Evolutionary conservation across 2,329 filamentous ascomycete species (phyloP), one percentile per base, ranked within the genome.

Genomic region (Xylariaceae sp.): DNA sequence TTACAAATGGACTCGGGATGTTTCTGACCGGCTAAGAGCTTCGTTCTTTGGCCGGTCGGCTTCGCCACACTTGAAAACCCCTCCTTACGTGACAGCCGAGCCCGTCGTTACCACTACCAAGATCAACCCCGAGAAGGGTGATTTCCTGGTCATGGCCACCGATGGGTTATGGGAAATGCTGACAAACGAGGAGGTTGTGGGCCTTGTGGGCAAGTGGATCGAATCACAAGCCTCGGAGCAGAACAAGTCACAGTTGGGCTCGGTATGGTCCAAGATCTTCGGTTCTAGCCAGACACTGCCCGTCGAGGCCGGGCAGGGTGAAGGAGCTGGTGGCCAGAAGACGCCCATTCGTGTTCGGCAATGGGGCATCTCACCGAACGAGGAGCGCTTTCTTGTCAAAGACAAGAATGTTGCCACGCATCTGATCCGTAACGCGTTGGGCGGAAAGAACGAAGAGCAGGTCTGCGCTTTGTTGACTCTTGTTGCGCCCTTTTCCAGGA

Each of bases 161-260:
- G 92, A 98, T 59, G 92, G 92, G 3, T 73, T 98, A 1, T 98
- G 92, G 92, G 92, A 98, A 66, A 97, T 97, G 92, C 73, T 98
- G 46, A 96, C 88, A 33, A 98, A 97, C 55, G 92, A 98, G 59
- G 92, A 98, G 68, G 92, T 96, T 1, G 85, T 98, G 35, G 92
- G 92, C 1, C 77, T 98, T 2, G 92, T 98, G 4, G 94, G 90
- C 12, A 88, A 94, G 62, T 98, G 92, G 92, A 79, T 98, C 33
- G 92, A 98, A 61, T 79, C 78, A 15, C 85, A 96, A 59, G 67
- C 69, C 24, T 34, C 29, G 57, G 55, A 61, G 57, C 41, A 65
- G 60, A 66, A 69, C 31, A 69, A 63, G 42, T 81, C 83, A 2
- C 88, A 86, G 72, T 69, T 92, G 38, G 76, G 82, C 54, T 65